phyloP scores from a whole-genome alignment of 352 stramenopile genomes.

The Aphanomyces stellatus region DNA sequence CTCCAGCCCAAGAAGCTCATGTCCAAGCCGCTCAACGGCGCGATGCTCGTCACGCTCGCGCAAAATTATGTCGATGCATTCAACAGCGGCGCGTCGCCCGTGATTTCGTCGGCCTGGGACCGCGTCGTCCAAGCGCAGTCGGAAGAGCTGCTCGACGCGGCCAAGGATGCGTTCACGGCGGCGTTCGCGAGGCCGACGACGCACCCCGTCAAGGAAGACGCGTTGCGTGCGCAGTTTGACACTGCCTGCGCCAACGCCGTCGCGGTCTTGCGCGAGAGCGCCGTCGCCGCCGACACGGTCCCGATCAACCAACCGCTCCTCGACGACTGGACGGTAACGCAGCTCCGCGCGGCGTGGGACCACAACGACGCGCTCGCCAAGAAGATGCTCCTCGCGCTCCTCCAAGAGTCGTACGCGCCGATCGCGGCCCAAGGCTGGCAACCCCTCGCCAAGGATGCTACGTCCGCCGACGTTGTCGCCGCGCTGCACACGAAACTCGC shows the following conservation, averaged over 20 bases:
- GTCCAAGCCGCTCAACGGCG: constrained; percentile 43
- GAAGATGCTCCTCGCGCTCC: constrained; percentile 36
- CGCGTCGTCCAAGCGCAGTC: constrained; percentile 74
- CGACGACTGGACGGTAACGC: constrained; percentile 38
- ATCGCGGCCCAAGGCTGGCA: not conserved
- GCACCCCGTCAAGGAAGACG: constrained; percentile 33
- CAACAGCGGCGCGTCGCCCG: constrained; percentile 56
- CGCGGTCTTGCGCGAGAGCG: constrained; percentile 32
- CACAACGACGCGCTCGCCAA: constrained; percentile 62
- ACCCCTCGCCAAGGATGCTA: constrained; percentile 7
- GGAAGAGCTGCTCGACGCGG: constrained; percentile 45
- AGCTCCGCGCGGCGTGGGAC: constrained; percentile 57
- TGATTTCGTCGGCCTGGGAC: constrained; percentile 86
- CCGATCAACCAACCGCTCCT: constrained; percentile 38
- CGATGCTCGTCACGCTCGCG: constrained; percentile 59
- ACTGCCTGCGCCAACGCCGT: constrained; percentile 26
- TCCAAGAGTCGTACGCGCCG: constrained; percentile 32
- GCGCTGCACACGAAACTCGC: constrained; percentile 33
- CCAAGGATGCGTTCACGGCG: constrained; percentile 37
- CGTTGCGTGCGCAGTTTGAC: constrained; percentile 30
- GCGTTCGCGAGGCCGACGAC: constrained; percentile 23
- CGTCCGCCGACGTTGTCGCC: constrained; percentile 27
- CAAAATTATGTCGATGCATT: constrained; percentile 58
- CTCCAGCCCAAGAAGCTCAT: constrained; percentile 61
- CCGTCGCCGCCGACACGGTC: constrained; percentile 30